phyloP scores from a whole-genome alignment of 1,284 basidiomycete species.

The Mycena sp. region DNA sequence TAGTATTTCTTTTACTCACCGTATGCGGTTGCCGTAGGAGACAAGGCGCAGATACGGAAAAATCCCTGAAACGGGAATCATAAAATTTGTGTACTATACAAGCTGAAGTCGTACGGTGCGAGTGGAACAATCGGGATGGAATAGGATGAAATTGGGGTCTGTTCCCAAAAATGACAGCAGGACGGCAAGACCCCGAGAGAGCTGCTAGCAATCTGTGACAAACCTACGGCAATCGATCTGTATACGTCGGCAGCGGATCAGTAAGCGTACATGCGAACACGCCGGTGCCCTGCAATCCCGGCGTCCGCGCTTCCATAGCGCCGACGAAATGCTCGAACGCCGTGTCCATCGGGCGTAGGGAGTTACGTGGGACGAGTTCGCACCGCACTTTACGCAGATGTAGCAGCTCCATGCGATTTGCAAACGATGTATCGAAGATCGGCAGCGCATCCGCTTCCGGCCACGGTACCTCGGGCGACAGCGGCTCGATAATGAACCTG shows the following conservation, averaged over 20 bases:
- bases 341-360: background rate
- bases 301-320: conserved; percentile 3
- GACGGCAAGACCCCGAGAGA: too few species aligned
- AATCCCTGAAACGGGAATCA: too few species aligned
- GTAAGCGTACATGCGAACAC: background rate
- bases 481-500: conserved; percentile 2
- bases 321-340: conserved; percentile 3
- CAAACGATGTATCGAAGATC: background rate
- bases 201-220: too few species aligned
- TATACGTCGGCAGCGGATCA: background rate
- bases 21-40: too few species aligned
- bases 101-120: too few species aligned
- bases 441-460: background rate
- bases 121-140: too few species aligned
- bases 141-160: too few species aligned
- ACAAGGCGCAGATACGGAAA: too few species aligned
- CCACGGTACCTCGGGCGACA: background rate
- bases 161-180: too few species aligned
- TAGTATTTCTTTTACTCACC: too few species aligned
- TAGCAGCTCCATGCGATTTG: background rate
- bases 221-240: background rate
- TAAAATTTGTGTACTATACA: too few species aligned
- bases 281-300: conserved; percentile 9
- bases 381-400: conserved; percentile 9
- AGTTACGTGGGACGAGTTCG: background rate